These are phyloP conservation scores for Hansenula sp. DNA, from an alignment of 1,139 yeast species.

Conservation along the genomic window DNA sequence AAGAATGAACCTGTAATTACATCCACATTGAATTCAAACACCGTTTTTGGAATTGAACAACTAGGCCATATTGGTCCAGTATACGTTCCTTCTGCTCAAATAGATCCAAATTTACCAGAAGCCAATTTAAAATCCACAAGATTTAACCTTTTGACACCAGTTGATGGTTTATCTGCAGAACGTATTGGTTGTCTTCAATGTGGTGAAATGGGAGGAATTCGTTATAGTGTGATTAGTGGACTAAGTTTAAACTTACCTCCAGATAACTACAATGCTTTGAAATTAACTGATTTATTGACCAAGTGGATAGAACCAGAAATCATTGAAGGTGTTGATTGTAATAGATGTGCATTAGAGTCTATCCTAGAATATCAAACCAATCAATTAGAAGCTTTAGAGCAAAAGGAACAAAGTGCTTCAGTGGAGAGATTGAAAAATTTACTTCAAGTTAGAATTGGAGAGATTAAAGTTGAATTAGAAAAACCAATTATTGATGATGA, in stretches of 20 bases:
- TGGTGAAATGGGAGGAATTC: slow-evolving; percentile 90
- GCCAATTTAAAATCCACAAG: slow-evolving; percentile 42
- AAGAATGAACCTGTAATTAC: slow-evolving; percentile 18
- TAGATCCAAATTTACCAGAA: slow-evolving; percentile 55
- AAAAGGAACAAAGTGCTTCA: slow-evolving; percentile 8
- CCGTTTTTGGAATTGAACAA: slow-evolving; percentile 42
- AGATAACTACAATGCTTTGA: slow-evolving; percentile 36
- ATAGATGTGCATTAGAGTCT: slow-evolving; percentile 75
- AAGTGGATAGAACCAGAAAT: slow-evolving; percentile 81
- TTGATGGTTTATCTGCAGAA: slow-evolving; percentile 83
- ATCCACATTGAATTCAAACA: slow-evolving; percentile 25
- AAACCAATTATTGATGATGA: slow-evolving; percentile 77
- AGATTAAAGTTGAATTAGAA: slow-evolving; percentile 52
- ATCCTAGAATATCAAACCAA: slow-evolving; percentile 47
- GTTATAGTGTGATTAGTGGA: slow-evolving; percentile 79
- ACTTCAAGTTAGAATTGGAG: slow-evolving; percentile 46
- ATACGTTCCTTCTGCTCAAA: slow-evolving; percentile 66
- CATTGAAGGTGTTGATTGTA: slow-evolving; percentile 90
- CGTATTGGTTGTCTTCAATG: slow-evolving; percentile 85
- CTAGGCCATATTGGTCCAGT: slow-evolving; percentile 58
- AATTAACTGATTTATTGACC: slow-evolving; percentile 53
- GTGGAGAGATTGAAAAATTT: slow-evolving; percentile 39
- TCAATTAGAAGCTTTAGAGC: slow-evolving; percentile 32
- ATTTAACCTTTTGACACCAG: slow-evolving; percentile 70
- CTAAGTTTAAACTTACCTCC: slow-evolving; percentile 67